Percentiles rank a stretch among this genome's conserved stretches.
phyloP scores from a whole-genome alignment of 2,329 filamentous ascomycete species.

The Stylonectria norvegica region DNA sequence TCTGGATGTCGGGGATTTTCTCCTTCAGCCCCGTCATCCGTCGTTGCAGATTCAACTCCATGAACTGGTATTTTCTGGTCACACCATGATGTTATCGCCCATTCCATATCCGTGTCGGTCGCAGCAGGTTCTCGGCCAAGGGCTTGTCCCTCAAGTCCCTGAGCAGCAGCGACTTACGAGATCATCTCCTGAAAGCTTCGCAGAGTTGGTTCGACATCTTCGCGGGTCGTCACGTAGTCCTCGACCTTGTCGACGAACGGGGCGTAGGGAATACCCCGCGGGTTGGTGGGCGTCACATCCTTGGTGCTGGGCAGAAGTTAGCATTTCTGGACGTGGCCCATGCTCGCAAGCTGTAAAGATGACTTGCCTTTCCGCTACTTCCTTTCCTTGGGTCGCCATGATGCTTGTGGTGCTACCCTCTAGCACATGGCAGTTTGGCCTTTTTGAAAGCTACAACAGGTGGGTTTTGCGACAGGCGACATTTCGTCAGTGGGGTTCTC shows the following conservation, averaged over 20 bases:
- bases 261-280: slow-evolving; percentile 77
- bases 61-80: slow-evolving; percentile 95
- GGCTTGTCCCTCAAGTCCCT: slow-evolving; percentile 7
- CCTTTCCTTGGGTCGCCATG: slow-evolving; percentile 43
- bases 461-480: slow-evolving; percentile 29
- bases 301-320: slow-evolving; percentile 31
- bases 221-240: slow-evolving; percentile 76
- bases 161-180: slow-evolving; percentile 58
- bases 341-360: background rate
- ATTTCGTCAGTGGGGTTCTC: slow-evolving; percentile 31
- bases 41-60: slow-evolving; percentile 90
- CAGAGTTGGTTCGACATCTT: slow-evolving; percentile 76
- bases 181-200: slow-evolving; percentile 92
- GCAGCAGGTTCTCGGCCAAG: slow-evolving; percentile 9
- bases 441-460: slow-evolving; percentile 19
- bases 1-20: slow-evolving; percentile 96
- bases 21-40: slow-evolving; percentile 78
- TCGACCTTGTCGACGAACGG: slow-evolving; percentile 87
- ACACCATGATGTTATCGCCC: slow-evolving; percentile 16
- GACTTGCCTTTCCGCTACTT: slow-evolving; percentile 33
- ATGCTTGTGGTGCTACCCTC: slow-evolving; percentile 22
- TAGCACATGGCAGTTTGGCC: slow-evolving; percentile 16
- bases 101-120: slow-evolving; percentile 5
- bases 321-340: slow-evolving; percentile 5
- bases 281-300: slow-evolving; percentile 63